Evolutionary conservation across 2,329 filamentous ascomycete genomes (phyloP).

Genomic region (Fusarium incarnatum): DNA sequence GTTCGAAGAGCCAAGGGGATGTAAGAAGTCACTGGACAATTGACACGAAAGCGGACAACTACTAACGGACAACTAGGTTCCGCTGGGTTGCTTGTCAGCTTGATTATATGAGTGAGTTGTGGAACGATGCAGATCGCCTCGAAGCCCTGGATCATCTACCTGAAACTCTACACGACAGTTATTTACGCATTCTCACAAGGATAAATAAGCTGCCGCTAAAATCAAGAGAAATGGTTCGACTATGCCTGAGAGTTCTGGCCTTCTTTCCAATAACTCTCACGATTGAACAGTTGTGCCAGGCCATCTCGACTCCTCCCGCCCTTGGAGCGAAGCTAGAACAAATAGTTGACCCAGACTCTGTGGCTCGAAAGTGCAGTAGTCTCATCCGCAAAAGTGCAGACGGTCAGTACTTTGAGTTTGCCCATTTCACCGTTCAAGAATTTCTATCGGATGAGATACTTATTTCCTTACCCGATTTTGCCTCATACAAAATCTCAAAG

Average conservation of each 20-base stretch:
- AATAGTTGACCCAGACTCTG: not conserved
- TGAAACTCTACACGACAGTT: not conserved
- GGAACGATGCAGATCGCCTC: slow-evolving; percentile 5
- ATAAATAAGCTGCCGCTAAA: not conserved
- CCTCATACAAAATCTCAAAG: not conserved
- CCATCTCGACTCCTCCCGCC: not conserved
- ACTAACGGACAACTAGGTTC: slow-evolving; percentile 10
- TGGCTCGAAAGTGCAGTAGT: slow-evolving; percentile 11
- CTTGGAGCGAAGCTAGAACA: not conserved
- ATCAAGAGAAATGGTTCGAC: not conserved
- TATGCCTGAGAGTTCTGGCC: not conserved
- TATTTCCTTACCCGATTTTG: fast-evolving
- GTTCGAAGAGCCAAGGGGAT: slow-evolving; percentile 18
- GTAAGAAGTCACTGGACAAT: not conserved
- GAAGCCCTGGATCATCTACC: slow-evolving; percentile 10
- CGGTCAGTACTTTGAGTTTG: not conserved
- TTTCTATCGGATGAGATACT: not conserved
- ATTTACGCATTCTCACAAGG: slow-evolving; percentile 2
- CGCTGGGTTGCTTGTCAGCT: slow-evolving; percentile 36
- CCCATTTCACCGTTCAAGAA: not conserved
- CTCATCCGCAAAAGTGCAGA: slow-evolving; percentile 9
- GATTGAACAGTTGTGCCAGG: not conserved
- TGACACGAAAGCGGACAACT: fast-evolving
- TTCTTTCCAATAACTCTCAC: not conserved
- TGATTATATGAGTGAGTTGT: slow-evolving; percentile 22